Evolutionary conservation across 2,329 filamentous ascomycete species (phyloP), one percentile per base, ranked within the genome.

Genomic region (Cladosporium austrohemisphaericum): DNA sequence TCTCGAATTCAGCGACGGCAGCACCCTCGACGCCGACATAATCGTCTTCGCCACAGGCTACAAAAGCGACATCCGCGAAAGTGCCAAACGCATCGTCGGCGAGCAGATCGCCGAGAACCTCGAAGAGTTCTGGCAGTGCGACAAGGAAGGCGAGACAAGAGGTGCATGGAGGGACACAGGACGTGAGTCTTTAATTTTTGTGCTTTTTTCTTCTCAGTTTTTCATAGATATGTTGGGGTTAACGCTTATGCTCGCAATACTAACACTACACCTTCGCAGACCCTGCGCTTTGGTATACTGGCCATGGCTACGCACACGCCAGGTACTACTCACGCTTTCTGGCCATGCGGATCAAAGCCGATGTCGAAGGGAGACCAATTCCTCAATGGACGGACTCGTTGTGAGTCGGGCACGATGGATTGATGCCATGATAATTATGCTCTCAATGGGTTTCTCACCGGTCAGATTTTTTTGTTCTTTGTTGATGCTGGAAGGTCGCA

Each of bases 41-140:
- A 66, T 76, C 14, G 64, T 75, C 9, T 71, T 74, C 25, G 66
- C 69, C 5, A 76, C 73, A 0, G 73, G 73, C 1, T 75, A 71
- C 54, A 65, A 65, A 49, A 57, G 57, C 4, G 71, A 73, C 47
- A 65, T 1, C 50, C 85, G 84, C 0, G 81, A 82, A 47, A 70
- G 81, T 60, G 80, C 79, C 5, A 70, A 68, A 46, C 70, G 76
- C 58, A 79, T 89, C 57, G 76, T 88, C 5, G 84, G 86, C 45
- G 74, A 78, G 41, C 73, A 76, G 38, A 79, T 86, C 59, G 86
- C 85, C 4, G 69, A 71, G 16, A 76, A 75, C 52, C 81, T 92
- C 54, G 83, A 86, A 65, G 71, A 78, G 54, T 74, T 88, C 11
- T 78, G 81, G 8, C 65, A 47, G 25, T 56, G 73, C n/a, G 68